These are phyloP conservation scores for Suillus lakei DNA, from an alignment of 768 basidiomycete species.

Conservation along the genomic window DNA sequence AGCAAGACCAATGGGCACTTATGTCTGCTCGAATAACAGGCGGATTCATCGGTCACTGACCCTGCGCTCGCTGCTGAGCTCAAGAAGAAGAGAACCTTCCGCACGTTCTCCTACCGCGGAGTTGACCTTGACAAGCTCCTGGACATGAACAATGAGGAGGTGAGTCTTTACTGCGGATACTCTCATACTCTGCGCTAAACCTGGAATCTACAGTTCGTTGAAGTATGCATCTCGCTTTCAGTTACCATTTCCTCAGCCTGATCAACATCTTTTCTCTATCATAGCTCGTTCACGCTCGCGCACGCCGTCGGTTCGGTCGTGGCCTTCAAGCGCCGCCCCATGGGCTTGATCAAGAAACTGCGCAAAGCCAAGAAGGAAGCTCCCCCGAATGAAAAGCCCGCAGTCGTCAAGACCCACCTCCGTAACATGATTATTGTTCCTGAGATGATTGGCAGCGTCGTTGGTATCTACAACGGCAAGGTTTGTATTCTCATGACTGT, in stretches of 20 bases:
- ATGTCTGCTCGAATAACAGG: slow-evolving; percentile 47
- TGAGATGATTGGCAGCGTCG: slow-evolving; percentile 98
- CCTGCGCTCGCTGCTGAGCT: slow-evolving; percentile 93
- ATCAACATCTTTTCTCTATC: not conserved
- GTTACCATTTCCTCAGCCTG: slow-evolving; percentile 8
- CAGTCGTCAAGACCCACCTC: slow-evolving; percentile 98
- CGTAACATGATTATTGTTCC: slow-evolving; percentile 99
- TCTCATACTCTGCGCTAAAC: not conserved
- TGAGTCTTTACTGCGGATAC: slow-evolving; percentile 41
- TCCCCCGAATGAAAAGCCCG: slow-evolving; percentile 98
- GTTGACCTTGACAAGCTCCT: slow-evolving; percentile 98
- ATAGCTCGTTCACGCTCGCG: slow-evolving; percentile 97
- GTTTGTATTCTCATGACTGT: slow-evolving; percentile 43
- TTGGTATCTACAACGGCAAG: slow-evolving; percentile 99
- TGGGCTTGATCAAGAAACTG: slow-evolving; percentile 99
- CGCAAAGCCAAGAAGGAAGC: slow-evolving; percentile 99
- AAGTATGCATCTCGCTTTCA: slow-evolving; percentile 54
- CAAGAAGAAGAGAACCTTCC: slow-evolving; percentile 99
- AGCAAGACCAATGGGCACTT: not conserved
- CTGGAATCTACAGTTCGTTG: slow-evolving; percentile 62
- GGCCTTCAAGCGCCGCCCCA: slow-evolving; percentile 97
- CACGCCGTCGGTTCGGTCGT: slow-evolving; percentile 97
- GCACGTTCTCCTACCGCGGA: slow-evolving; percentile 98
- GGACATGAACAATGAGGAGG: slow-evolving; percentile 95
- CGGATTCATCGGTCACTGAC: slow-evolving; percentile 86